Evolutionary conservation across 2,329 filamentous ascomycete genomes (phyloP).

Genomic region (Rhynchosporium secalis): DNA sequence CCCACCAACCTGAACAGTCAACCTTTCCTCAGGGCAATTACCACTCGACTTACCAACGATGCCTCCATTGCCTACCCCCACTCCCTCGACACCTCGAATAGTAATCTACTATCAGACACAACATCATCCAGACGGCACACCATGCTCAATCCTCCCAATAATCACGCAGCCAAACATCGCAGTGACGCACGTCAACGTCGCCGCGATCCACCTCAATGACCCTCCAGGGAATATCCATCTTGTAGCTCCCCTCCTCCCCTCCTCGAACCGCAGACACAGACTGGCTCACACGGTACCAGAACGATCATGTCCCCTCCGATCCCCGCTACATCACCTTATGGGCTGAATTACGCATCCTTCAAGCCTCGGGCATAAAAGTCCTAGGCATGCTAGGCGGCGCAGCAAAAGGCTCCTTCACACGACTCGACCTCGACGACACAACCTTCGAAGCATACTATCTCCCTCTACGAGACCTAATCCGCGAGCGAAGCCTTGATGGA

Average conservation of each 20-base stretch:
- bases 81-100: slow-evolving; percentile 39
- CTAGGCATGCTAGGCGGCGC: slow-evolving; percentile 88
- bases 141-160: slow-evolving; percentile 60
- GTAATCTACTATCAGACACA: slow-evolving; percentile 67
- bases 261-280: slow-evolving; percentile 64
- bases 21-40: not conserved
- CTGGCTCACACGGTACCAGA: slow-evolving; percentile 53
- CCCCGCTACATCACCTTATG: slow-evolving; percentile 71
- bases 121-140: slow-evolving; percentile 52
- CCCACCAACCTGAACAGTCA: not conserved
- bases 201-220: slow-evolving; percentile 80
- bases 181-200: slow-evolving; percentile 80
- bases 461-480: slow-evolving; percentile 66
- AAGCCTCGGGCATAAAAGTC: slow-evolving; percentile 73
- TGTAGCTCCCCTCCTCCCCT: slow-evolving; percentile 63
- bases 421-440: slow-evolving; percentile 55
- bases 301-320: slow-evolving; percentile 72
- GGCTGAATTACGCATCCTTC: slow-evolving; percentile 72
- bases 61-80: slow-evolving; percentile 34
- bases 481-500: slow-evolving; percentile 62
- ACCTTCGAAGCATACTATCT: slow-evolving; percentile 73
- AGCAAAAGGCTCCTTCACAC: slow-evolving; percentile 69
- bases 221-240: slow-evolving; percentile 49
- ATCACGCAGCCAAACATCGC: slow-evolving; percentile 52
- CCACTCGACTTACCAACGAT: slow-evolving; percentile 21